Evolutionary conservation across 2,329 filamentous ascomycete genomes (phyloP).

Genomic region (Arthrobotrys pseudoclavata): DNA sequence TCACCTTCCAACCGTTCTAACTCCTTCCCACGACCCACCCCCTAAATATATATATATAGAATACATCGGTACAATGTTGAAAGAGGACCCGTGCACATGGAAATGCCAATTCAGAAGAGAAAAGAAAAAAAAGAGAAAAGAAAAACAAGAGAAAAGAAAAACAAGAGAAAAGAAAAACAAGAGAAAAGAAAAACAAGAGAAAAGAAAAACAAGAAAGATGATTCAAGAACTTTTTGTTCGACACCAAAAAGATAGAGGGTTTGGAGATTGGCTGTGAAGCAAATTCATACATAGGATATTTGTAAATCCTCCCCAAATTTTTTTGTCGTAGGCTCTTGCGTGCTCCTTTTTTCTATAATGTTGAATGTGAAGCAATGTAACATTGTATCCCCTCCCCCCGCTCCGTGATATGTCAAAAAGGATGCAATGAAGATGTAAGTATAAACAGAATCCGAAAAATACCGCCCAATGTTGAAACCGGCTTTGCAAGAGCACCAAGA

Average conservation of each 20-base stretch:
- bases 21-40: conserved; percentile 1
- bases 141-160: background rate
- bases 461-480: conserved; percentile 55
- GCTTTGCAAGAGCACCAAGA: conserved; percentile 35
- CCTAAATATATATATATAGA: conserved; percentile 36
- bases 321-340: background rate
- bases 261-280: background rate
- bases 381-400: conserved; percentile 12
- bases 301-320: background rate
- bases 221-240: conserved; percentile 8
- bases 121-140: background rate
- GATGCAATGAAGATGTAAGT: conserved; percentile 9
- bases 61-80: conserved; percentile 59
- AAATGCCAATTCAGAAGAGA: conserved; percentile 20
- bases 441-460: background rate
- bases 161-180: background rate
- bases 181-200: too few species aligned
- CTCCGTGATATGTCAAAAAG: conserved; percentile 29
- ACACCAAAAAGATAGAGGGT: background rate
- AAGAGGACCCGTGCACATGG: conserved; percentile 41
- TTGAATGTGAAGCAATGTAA: conserved; percentile 43
- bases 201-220: conserved; percentile 10
- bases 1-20: conserved; percentile 1
- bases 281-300: background rate
- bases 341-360: conserved; percentile 42